Evolutionary conservation across 192 early-diverging fungal species (phyloP), one percentile per base, ranked within the genome.

Genomic region (Gamsiella multidivaricata): DNA sequence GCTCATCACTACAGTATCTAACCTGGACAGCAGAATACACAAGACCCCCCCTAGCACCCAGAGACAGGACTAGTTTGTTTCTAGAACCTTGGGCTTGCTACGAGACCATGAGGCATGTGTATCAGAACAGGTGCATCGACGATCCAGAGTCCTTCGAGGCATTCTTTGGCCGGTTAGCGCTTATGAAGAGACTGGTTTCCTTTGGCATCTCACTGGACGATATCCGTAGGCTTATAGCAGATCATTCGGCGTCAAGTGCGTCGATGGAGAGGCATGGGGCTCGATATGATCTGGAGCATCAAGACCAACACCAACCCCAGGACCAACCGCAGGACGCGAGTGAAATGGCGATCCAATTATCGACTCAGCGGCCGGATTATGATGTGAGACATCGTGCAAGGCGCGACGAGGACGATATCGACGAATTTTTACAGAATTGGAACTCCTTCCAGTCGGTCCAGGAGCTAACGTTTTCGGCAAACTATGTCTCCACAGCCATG

Each of bases 31-130:
- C 26, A 29, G 3, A 34, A n/a, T 5, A 57, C 9, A 4, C 43
- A 37, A 14, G 28, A 15, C 0, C 15, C 22, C 45, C 2, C 18
- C 43, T 18, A n/a, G n/a, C n/a, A n/a, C 0, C 49, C n/a, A 18
- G 5, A 45, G n/a, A 28, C 11, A 33, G 26, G 18, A 15, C 64
- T 2, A 28, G 39, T 32, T 39, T 46, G 3, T 65, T 66, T 34
- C 0, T 59, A 26, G 71, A 66, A n/a, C 64, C 71, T 1, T 75
- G 71, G 71, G 50, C 46, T 2, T 75, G 56, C 18, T 37, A 49
- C 10, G 56, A 59, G 18, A 75, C 71, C 2, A 46, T 75, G 18
- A 53, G 56, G 15, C 47, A 54, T 34, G 23, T 75, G 4, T 63
- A 75, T 32, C 57, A 66, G 18, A 36, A 11, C 18, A 20, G 32